These are phyloP conservation scores for Zygotorulaspora sp. DNA, from an alignment of 805 yeast genomes.

Conservation along the genomic window DNA sequence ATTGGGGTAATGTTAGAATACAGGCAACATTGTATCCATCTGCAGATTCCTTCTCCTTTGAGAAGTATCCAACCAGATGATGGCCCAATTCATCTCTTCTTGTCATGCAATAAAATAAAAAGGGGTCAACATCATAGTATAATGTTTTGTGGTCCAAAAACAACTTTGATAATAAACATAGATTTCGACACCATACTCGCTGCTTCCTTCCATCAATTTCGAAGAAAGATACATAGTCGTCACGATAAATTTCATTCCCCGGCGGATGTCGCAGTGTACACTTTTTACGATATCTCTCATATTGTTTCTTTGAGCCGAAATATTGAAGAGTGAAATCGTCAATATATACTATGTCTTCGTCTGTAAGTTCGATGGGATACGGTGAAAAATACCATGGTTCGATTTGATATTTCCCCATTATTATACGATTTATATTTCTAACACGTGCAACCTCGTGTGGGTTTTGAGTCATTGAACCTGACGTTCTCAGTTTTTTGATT, in stretches of 20 bases:
- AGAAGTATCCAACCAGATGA: slow-evolving; percentile 93
- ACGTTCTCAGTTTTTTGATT: slow-evolving; percentile 81
- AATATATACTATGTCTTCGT: slow-evolving; percentile 82
- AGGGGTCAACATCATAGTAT: slow-evolving; percentile 97
- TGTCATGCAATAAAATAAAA: slow-evolving; percentile 93
- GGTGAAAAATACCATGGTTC: slow-evolving; percentile 99
- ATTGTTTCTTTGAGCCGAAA: slow-evolving; percentile 85
- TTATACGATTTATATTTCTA: slow-evolving; percentile 70
- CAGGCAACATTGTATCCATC: slow-evolving; percentile 96
- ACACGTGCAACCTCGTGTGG: slow-evolving; percentile 84
- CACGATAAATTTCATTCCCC: slow-evolving; percentile 95
- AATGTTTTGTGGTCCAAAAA: slow-evolving; percentile 94
- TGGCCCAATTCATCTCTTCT: slow-evolving; percentile 85
- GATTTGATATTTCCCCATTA: slow-evolving; percentile 84
- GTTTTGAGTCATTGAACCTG: slow-evolving; percentile 97
- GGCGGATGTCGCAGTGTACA: slow-evolving; percentile 94
- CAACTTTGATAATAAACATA: slow-evolving; percentile 83
- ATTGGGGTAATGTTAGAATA: slow-evolving; percentile 91
- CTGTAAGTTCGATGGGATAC: slow-evolving; percentile 90
- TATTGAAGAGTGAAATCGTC: slow-evolving; percentile 89
- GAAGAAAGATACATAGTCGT: slow-evolving; percentile 87
- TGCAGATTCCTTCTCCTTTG: slow-evolving; percentile 94
- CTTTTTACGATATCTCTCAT: slow-evolving; percentile 84
- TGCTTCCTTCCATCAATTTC: slow-evolving; percentile 97
- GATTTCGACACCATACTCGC: slow-evolving; percentile 94